Base-by-base conservation (phyloP, 352 stramenopile genomes). In the Pythium phragmiticola region DNA sequence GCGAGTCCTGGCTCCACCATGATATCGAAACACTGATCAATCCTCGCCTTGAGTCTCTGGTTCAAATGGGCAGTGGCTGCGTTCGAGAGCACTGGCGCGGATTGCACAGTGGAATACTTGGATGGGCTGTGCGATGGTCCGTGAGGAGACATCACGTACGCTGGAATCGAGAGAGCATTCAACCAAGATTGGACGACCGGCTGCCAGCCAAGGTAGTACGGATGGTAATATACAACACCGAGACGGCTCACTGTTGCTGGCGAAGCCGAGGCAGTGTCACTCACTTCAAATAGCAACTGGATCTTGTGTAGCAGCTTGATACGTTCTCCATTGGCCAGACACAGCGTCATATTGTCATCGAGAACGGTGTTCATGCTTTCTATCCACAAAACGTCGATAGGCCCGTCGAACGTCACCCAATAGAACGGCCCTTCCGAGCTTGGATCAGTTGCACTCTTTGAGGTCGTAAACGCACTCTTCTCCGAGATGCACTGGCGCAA, bases 201-300 rank as follows among this genome's bases (percentile, higher is more conserved):
- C 9, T 70, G 69, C 84, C 86, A 94, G 1, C 80, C 82, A 3
- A 95, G 68, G 34, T 84, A 78, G 7, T 64, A 68, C 0, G 68
- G 68, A 33, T 86, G 76, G 57, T 98, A 96, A 67, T 97, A 98
- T 8, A 98, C 78, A 26, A 98, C 88, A 37, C 92, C 93, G 12
- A 97, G 82, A 3, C 91, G 84, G 47, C 87, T 97, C 9, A 98
- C 91, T 16, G 93, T 98, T 11, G 94, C 94, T 4, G 94, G 94
- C 1, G 89, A 98, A 5, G 94, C 94, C 4, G 90, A 91, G 4
- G 78, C 77, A 1, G 97, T 90, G 68, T 98, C 91, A 19, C 85
- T 78, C 3, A 98, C 91, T 73, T 98, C 94, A 65, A 98, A 98
- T 2, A 98, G 56, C 66, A 97, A 78, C 54, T 97, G 94, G 67